phyloP scores from a whole-genome alignment of 306 rosid species.

The Morella rubra region DNA sequence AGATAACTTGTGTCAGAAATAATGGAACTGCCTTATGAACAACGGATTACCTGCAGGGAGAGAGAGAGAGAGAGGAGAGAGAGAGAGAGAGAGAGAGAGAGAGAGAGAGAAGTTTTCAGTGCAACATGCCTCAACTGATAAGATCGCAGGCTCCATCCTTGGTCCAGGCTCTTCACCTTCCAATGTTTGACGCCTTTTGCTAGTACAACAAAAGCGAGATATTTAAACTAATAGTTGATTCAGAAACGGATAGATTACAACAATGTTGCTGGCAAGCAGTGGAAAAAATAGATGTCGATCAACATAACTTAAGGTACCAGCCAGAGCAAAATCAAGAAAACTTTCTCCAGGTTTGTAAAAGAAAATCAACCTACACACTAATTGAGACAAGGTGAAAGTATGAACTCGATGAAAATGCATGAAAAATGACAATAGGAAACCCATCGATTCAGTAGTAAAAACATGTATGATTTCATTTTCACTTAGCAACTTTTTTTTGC shows the following conservation, averaged over 20 bases:
- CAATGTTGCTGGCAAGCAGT: neutral
- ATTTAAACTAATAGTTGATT: conserved; percentile 18
- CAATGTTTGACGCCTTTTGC: conserved; percentile 60
- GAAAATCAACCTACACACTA: neutral
- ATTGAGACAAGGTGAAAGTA: neutral
- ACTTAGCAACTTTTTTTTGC: neutral
- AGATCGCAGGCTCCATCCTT: conserved; percentile 68
- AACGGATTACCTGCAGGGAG: neutral
- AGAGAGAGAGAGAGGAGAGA: neutral
- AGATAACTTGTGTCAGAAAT: conserved; percentile 4
- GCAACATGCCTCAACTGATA: conserved; percentile 79
- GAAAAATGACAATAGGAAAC: neutral
- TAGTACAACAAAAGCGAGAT: conserved; percentile 33
- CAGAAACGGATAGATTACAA: neutral
- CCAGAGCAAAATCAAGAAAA: neutral
- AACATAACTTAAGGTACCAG: neutral
- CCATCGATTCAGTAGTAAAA: neutral
- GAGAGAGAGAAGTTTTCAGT: conserved; percentile 1
- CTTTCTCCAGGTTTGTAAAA: neutral
- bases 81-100: neutral
- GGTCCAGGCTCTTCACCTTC: conserved; percentile 49
- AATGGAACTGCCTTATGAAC: neutral
- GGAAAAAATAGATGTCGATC: neutral
- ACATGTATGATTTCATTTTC: neutral
- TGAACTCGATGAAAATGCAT: neutral